Evolutionary conservation across 2,329 filamentous ascomycete species (phyloP).

Genomic region (Fusarium sp.): DNA sequence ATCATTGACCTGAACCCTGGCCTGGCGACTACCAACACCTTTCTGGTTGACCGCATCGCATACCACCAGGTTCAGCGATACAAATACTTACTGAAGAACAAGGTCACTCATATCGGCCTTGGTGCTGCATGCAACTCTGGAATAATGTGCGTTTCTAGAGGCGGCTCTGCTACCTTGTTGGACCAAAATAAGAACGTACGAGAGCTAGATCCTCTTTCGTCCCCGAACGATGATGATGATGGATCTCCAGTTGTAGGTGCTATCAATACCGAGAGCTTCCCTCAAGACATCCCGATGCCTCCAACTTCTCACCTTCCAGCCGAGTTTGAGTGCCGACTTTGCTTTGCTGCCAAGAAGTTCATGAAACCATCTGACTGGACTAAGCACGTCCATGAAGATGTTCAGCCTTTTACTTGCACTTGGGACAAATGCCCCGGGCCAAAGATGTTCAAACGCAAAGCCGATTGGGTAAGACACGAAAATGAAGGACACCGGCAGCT

Average conservation of each 20-base stretch:
- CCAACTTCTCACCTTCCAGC: conserved; percentile 80
- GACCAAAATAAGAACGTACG: conserved; percentile 67
- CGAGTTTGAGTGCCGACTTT: conserved; percentile 88
- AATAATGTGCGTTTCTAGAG: conserved; percentile 69
- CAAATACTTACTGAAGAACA: conserved; percentile 75
- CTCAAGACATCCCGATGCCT: conserved; percentile 80
- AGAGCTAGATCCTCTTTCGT: conserved; percentile 64
- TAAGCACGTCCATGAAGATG: conserved; percentile 93
- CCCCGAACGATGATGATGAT: conserved; percentile 66
- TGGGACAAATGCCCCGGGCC: conserved; percentile 83
- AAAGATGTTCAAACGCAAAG: conserved; percentile 94
- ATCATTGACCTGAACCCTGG: conserved; percentile 77
- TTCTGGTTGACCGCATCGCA: conserved; percentile 81
- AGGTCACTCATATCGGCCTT: conserved; percentile 72
- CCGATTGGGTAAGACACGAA: conserved; percentile 94
- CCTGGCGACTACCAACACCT: conserved; percentile 62
- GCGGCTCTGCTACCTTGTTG: conserved; percentile 70
- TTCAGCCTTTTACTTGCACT: conserved; percentile 92
- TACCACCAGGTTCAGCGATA: conserved; percentile 82
- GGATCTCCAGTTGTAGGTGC: conserved; percentile 73
- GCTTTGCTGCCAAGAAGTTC: conserved; percentile 85
- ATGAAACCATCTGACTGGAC: conserved; percentile 96
- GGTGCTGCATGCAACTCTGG: conserved; percentile 69
- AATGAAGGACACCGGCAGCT: conserved; percentile 90
- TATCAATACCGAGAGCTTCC: conserved; percentile 78